A percentile compares a stretch with the other conserved stretches of the same genome.
Evolutionary conservation across 805 yeast genomes (phyloP).

Genomic region (Zygotorulaspora florentina): DNA sequence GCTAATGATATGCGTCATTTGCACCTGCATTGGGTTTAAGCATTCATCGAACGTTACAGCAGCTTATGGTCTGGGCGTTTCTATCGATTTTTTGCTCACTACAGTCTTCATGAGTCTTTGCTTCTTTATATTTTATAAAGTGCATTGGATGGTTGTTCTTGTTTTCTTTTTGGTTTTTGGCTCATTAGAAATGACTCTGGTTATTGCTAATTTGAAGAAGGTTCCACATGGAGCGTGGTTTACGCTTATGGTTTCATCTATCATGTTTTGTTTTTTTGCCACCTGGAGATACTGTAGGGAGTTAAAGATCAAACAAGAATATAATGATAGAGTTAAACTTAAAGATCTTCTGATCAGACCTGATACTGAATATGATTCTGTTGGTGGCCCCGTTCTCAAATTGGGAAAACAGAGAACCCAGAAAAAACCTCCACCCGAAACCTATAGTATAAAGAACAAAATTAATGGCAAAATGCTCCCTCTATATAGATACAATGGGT

Average conservation of each 20-base stretch:
- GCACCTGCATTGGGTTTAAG: conserved; percentile 50
- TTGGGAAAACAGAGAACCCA: not conserved
- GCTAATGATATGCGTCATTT: conserved; percentile 48
- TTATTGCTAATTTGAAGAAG: conserved; percentile 48
- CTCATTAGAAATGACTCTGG: conserved; percentile 45
- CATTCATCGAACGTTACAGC: conserved; percentile 49
- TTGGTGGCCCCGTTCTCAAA: conserved; percentile 23
- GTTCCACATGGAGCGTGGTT: conserved; percentile 62
- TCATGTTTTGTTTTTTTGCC: conserved; percentile 37
- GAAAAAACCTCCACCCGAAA: not conserved
- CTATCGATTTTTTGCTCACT: conserved; percentile 53
- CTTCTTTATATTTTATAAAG: conserved; percentile 44
- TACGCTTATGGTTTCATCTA: conserved; percentile 45
- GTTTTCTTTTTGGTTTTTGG: conserved; percentile 40
- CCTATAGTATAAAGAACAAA: not conserved
- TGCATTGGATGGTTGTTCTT: conserved; percentile 36
- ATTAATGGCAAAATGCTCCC: not conserved
- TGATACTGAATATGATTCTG: conserved; percentile 69
- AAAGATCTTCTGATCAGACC: conserved; percentile 42
- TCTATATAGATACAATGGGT: not conserved
- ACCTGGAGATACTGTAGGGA: conserved; percentile 49
- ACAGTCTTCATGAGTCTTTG: conserved; percentile 44
- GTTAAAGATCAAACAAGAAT: conserved; percentile 40
- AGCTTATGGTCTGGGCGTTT: conserved; percentile 58
- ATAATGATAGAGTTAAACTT: conserved; percentile 33